Percentiles rank a stretch among this genome's conserved stretches.
Conservation (phyloP, 352 stramenopile genomes). For the Globisporangium nodosum region DNA sequence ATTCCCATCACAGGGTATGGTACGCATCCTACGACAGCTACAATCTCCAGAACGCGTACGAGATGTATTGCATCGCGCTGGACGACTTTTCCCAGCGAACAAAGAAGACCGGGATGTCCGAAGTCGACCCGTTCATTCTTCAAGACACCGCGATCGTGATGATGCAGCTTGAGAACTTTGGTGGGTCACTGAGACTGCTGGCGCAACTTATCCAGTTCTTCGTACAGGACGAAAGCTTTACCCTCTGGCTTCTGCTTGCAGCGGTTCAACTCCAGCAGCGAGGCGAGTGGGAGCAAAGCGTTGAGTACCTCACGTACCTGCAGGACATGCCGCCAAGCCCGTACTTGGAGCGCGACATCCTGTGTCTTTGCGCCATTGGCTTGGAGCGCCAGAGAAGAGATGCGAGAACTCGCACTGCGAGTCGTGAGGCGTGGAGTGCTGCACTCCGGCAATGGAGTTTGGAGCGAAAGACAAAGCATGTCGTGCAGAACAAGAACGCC, state of each 20-base stretch:
- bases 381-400: slow-evolving; percentile 25
- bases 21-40: slow-evolving; percentile 47
- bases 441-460: slow-evolving; percentile 46
- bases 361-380: slow-evolving; percentile 50
- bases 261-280: slow-evolving; percentile 52
- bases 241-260: slow-evolving; percentile 53
- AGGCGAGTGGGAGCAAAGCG: slow-evolving; percentile 48
- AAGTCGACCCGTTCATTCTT: slow-evolving; percentile 37
- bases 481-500: neutral
- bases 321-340: slow-evolving; percentile 39
- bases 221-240: slow-evolving; percentile 32
- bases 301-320: slow-evolving; percentile 54
- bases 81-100: slow-evolving; percentile 7
- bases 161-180: slow-evolving; percentile 54
- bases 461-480: slow-evolving; percentile 25
- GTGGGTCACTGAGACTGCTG: slow-evolving; percentile 42
- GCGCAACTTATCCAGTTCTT: slow-evolving; percentile 61
- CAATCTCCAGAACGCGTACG: slow-evolving; percentile 40
- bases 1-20: slow-evolving; percentile 68
- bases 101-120: neutral
- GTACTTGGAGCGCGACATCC: slow-evolving; percentile 56
- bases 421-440: slow-evolving; percentile 50
- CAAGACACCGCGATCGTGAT: slow-evolving; percentile 57
- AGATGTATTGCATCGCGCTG: slow-evolving; percentile 36
- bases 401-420: slow-evolving; percentile 8